Base-by-base conservation (phyloP, 176 grass and related monocot species). In the Chloris gayana region DNA sequence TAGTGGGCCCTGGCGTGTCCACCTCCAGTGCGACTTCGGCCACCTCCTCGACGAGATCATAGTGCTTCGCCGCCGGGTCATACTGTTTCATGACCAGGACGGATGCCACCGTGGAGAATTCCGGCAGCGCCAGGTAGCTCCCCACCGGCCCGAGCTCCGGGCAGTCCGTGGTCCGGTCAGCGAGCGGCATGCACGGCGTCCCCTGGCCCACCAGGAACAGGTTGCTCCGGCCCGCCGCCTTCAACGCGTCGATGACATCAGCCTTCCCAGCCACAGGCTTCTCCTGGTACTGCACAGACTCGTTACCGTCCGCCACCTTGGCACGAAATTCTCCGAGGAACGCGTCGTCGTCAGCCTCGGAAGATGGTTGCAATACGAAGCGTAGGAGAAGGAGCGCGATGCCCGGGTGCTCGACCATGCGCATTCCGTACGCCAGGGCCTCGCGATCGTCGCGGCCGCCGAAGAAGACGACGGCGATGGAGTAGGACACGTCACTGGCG, bases 381-480 rank as follows among this genome's bases (percentile, higher is more conserved):
- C 83, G 83, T 8, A 83, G 22, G 22, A 92, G 74, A 18, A 62
- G 76, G 69, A 92, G 78, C 4, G 25, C 30, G 44, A 92, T 86
- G 42, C 90, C 86, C 0, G 90, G 90, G 79, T 92, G 90, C 90
- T 92, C 86, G 2, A 81, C 86, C 90, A 91, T 86, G 79, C 86
- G 79, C 26, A 72, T 67, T 44, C 73, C 83, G 41, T 87, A 91
- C 2, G 91, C 72, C 3, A 97, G 86, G 18, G 94, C 94, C 86
- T 97, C 91, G 24, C 91, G 78, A 78, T 97, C 94, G 41, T 97
- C 94, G 14, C 88, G 63, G 4, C 91, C 91, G 5, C 94, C 91
- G 69, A 95, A 95, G 79, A 95, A 92, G 35, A 90, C 24, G 58
- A 86, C 80, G 30, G 69, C 74, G 74, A 85, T 80, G 35, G 56